These are phyloP conservation scores for Beauveria rudraprayagi DNA, from an alignment of 2,329 filamentous ascomycete genomes.

Conservation along the genomic window DNA sequence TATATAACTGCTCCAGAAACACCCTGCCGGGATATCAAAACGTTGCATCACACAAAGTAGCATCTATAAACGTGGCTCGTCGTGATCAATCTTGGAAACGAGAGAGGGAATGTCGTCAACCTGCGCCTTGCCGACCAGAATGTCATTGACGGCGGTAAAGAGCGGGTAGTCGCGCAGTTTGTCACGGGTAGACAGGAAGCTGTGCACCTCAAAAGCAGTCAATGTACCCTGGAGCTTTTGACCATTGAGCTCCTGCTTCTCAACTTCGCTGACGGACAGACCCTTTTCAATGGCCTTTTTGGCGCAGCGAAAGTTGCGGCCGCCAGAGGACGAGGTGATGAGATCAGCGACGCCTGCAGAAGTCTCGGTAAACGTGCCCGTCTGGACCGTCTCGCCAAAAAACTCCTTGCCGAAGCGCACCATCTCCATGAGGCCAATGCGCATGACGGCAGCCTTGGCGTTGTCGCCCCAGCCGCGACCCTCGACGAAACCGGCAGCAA, in stretches of 20 bases:
- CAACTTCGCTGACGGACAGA: constrained; percentile 76
- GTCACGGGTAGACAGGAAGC: constrained; percentile 71
- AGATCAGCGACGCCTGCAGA: constrained; percentile 91
- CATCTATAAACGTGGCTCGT: constrained; percentile 5
- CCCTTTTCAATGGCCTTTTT: constrained; percentile 77
- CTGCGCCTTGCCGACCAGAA: constrained; percentile 66
- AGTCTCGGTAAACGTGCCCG: constrained; percentile 91
- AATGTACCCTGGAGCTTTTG: constrained; percentile 94
- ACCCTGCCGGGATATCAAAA: background rate
- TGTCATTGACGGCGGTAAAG: constrained; percentile 79
- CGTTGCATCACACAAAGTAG: background rate
- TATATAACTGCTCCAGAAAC: background rate
- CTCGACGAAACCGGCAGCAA: constrained; percentile 91
- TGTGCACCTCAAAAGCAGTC: constrained; percentile 86
- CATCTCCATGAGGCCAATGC: constrained; percentile 91
- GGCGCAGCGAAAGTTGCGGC: constrained; percentile 89
- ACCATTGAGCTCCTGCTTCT: constrained; percentile 83
- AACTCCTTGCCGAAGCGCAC: constrained; percentile 92
- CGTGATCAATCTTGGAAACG: constrained; percentile 32
- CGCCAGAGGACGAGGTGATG: constrained; percentile 87
- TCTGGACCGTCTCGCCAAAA: constrained; percentile 73
- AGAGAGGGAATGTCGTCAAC: constrained; percentile 75
- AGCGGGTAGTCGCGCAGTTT: constrained; percentile 80
- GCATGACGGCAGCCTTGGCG: constrained; percentile 97
- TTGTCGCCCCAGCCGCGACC: constrained; percentile 97